phyloP scores from a whole-genome alignment of 2,329 filamentous ascomycete genomes.

The Coniochaeta hoffmannii region DNA sequence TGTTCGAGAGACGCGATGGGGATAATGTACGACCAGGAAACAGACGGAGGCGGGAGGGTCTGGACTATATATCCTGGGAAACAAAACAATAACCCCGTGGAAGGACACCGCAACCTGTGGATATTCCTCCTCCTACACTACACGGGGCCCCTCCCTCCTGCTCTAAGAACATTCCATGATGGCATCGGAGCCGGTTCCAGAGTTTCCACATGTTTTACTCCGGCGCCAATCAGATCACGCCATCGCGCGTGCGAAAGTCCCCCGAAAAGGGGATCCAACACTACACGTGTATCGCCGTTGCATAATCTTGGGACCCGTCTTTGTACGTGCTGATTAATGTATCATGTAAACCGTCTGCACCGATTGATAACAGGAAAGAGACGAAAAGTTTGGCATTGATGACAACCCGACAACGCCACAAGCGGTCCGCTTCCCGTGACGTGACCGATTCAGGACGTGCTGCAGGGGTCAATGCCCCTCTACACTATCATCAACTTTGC shows the following conservation, averaged over 20 bases:
- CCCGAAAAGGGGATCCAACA: background rate
- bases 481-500: background rate
- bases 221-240: background rate
- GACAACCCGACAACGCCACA: too few species aligned
- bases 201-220: background rate
- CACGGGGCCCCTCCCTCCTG: background rate
- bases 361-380: background rate
- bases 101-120: background rate
- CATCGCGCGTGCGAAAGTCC: background rate
- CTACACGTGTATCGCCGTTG: background rate
- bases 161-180: background rate
- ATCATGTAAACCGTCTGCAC: too few species aligned
- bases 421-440: background rate
- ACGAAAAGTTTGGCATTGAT: background rate
- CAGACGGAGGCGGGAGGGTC: background rate
- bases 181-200: background rate
- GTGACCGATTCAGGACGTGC: background rate
- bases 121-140: background rate
- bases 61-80: background rate
- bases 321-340: too few species aligned
- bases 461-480: background rate
- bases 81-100: background rate
- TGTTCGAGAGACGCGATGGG: background rate
- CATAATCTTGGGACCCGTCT: background rate
- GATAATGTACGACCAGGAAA: background rate